Percentiles rank a stretch among this genome's conserved stretches.
phyloP scores from a whole-genome alignment of 2,329 filamentous ascomycete species.

The Pyrenochaeta sp. region DNA sequence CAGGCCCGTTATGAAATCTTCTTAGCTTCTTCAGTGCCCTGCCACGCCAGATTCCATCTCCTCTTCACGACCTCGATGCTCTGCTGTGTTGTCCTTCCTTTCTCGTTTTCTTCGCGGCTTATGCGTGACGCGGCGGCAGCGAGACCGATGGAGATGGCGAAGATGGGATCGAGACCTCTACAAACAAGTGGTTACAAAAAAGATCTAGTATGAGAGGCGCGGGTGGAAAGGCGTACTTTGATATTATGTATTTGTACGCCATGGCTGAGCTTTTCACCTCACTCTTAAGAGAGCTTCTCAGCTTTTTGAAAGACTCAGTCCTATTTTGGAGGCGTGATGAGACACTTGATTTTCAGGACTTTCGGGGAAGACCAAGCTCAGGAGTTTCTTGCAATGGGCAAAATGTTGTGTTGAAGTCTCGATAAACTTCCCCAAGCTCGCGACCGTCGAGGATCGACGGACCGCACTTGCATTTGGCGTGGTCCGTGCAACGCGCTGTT shows the following conservation, averaged over 20 bases:
- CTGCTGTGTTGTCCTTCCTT: conserved; percentile 50
- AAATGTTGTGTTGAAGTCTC: conserved; percentile 14
- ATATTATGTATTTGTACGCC: conserved; percentile 54
- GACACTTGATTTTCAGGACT: too few species aligned
- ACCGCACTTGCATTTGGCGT: conserved; percentile 22
- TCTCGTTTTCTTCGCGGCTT: conserved; percentile 58
- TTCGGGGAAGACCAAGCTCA: neutral
- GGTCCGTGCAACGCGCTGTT: conserved; percentile 22
- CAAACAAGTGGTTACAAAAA: neutral
- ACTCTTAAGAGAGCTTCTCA: neutral
- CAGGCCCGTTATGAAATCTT: neutral
- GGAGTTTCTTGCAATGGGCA: neutral
- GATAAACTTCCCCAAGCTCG: conserved; percentile 24
- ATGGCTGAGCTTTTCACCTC: conserved; percentile 20
- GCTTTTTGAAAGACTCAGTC: neutral
- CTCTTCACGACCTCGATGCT: conserved; percentile 52
- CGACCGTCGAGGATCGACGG: conserved; percentile 18
- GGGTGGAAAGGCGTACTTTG: conserved; percentile 47
- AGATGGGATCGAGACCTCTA: conserved; percentile 59
- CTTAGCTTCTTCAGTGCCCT: conserved; percentile 14
- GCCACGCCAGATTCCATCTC: conserved; percentile 47
- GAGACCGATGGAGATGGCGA: conserved; percentile 58
- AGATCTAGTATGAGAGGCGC: neutral
- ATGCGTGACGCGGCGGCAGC: conserved; percentile 53
- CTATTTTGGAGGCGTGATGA: too few species aligned